phyloP scores from a whole-genome alignment of 176 grass and related monocot species.

The Tuctoria greenei region DNA sequence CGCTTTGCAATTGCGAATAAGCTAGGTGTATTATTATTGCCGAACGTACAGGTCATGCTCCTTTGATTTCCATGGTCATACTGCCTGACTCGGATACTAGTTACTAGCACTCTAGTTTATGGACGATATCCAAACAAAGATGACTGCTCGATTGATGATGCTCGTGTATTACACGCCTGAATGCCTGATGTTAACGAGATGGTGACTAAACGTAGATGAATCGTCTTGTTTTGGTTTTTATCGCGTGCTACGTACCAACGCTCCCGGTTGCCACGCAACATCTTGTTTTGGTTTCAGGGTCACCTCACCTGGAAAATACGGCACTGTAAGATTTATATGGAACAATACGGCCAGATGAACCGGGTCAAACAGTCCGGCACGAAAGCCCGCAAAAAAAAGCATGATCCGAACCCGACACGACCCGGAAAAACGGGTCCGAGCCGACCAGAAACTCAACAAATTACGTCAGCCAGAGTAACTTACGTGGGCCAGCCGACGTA shows the following conservation, averaged over 20 bases:
- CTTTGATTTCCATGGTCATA: slow-evolving; percentile 38
- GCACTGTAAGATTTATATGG: too few species aligned
- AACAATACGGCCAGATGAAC: too few species aligned
- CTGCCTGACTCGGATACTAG: slow-evolving; percentile 11
- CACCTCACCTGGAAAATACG: slow-evolving; percentile 2
- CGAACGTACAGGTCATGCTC: slow-evolving; percentile 20
- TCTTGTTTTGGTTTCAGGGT: slow-evolving; percentile 10
- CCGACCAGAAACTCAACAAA: too few species aligned
- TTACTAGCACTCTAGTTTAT: neutral
- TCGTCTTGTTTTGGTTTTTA: slow-evolving; percentile 1
- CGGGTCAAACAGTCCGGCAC: too few species aligned
- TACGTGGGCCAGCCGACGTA: too few species aligned
- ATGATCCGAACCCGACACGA: too few species aligned
- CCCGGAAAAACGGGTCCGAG: too few species aligned
- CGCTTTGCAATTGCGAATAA: slow-evolving; percentile 11
- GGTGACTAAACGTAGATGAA: slow-evolving; percentile 5
- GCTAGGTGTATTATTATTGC: slow-evolving; percentile 10
- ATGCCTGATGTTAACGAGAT: neutral
- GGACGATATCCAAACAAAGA: slow-evolving; percentile 7
- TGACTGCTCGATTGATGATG: neutral
- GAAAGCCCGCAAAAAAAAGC: too few species aligned
- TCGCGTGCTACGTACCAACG: too few species aligned
- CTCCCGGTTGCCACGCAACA: neutral
- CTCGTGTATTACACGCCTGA: neutral
- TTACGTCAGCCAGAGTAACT: too few species aligned